These are phyloP conservation scores for Cystobasidium ongulense DNA, from an alignment of 768 basidiomycete species.

Conservation along the genomic window DNA sequence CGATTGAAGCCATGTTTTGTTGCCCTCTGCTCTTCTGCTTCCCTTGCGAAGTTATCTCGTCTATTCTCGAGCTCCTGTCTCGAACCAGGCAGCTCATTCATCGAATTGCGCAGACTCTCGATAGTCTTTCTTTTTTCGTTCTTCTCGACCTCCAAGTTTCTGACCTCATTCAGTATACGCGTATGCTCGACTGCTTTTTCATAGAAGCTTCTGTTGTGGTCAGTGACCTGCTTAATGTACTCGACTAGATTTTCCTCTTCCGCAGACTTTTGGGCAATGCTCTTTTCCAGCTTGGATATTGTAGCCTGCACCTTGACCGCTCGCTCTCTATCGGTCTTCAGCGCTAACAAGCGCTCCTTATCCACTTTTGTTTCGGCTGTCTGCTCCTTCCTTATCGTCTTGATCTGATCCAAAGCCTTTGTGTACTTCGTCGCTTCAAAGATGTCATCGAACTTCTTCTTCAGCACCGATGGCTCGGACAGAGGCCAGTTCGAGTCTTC, in stretches of 20 bases:
- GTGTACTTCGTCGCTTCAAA: slow-evolving; percentile 99
- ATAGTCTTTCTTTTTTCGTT: slow-evolving; percentile 51
- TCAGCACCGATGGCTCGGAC: slow-evolving; percentile 75
- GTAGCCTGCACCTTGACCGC: slow-evolving; percentile 59
- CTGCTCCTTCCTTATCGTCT: slow-evolving; percentile 78
- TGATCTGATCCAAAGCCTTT: slow-evolving; percentile 90
- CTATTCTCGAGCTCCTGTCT: slow-evolving; percentile 41
- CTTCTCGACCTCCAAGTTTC: slow-evolving; percentile 56
- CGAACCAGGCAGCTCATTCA: slow-evolving; percentile 3
- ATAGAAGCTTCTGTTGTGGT: slow-evolving; percentile 54
- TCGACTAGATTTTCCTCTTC: slow-evolving; percentile 65
- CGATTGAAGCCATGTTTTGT: slow-evolving; percentile 58
- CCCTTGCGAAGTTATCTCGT: slow-evolving; percentile 44
- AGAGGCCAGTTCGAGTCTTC: slow-evolving; percentile 99
- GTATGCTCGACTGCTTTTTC: slow-evolving; percentile 54
- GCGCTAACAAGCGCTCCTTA: slow-evolving; percentile 69
- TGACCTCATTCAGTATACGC: slow-evolving; percentile 13
- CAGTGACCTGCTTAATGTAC: slow-evolving; percentile 58
- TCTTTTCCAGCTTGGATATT: slow-evolving; percentile 50
- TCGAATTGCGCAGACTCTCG: slow-evolving; percentile 31
- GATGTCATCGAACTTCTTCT: slow-evolving; percentile 99
- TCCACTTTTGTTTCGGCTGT: slow-evolving; percentile 85
- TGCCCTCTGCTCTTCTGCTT: slow-evolving; percentile 41
- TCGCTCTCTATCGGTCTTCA: slow-evolving; percentile 72
- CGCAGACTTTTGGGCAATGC: slow-evolving; percentile 62